Evolutionary conservation across 1,139 yeast genomes (phyloP).

Genomic region (Pichia sp.): DNA sequence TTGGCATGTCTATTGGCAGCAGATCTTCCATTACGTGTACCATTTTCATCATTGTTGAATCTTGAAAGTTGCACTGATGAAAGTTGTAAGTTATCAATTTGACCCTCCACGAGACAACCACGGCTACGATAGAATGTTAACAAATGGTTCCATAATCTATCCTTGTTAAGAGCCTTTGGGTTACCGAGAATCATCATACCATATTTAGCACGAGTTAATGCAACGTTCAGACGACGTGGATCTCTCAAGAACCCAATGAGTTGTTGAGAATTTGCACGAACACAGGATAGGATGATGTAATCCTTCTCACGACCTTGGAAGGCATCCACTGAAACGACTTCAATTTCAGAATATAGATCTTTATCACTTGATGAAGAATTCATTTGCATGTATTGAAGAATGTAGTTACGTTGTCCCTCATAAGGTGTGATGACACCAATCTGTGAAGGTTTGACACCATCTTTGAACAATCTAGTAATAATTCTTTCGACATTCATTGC

Average conservation of each 20-base stretch:
- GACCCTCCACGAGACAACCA: constrained; percentile 92
- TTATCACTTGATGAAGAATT: constrained; percentile 60
- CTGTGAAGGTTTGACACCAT: constrained; percentile 75
- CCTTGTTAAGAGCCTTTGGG: constrained; percentile 67
- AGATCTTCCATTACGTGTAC: neutral
- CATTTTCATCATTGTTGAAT: constrained; percentile 8
- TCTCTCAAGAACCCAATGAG: constrained; percentile 84
- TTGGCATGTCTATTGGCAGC: neutral
- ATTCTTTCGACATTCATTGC: constrained; percentile 86
- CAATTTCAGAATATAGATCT: constrained; percentile 64
- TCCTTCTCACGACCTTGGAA: constrained; percentile 97
- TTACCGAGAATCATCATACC: constrained; percentile 82
- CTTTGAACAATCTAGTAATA: constrained; percentile 64
- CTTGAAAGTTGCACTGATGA: constrained; percentile 46
- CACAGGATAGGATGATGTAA: constrained; percentile 82
- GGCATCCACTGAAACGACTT: constrained; percentile 90
- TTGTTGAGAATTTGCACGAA: constrained; percentile 79
- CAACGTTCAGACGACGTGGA: constrained; percentile 88
- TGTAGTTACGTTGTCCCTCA: constrained; percentile 86
- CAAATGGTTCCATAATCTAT: constrained; percentile 73
- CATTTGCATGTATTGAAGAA: constrained; percentile 70
- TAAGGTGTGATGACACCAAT: constrained; percentile 94
- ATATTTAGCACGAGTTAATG: constrained; percentile 83
- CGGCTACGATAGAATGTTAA: constrained; percentile 73
- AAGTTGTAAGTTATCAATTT: constrained; percentile 69